phyloP scores from a whole-genome alignment of 106 monocot genomes.

The Dendrobium catenatum region DNA sequence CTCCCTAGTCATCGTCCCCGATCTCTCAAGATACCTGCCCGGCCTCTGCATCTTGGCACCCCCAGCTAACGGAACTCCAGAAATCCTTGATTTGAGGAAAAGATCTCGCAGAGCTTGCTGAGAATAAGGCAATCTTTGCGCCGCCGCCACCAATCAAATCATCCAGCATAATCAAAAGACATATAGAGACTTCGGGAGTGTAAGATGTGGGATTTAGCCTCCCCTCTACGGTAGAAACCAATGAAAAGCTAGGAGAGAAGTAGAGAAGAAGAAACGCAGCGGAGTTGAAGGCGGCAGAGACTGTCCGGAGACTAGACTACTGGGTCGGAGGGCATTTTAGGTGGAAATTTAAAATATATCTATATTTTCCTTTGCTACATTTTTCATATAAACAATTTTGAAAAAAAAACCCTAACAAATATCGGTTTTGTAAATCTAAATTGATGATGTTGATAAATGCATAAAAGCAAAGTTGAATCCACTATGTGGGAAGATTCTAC shows the following conservation, averaged over 20 bases:
- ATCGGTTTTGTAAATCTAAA: no score
- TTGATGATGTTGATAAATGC: no score
- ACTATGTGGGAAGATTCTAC: no score
- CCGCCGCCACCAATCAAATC: neutral
- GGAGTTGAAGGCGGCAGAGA: conserved; percentile 3
- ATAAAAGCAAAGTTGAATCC: no score
- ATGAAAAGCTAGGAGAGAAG: neutral
- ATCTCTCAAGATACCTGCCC: conserved; percentile 2
- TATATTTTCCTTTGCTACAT: no score
- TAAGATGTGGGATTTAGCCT: neutral
- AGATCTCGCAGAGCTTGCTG: neutral
- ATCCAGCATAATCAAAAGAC: neutral
- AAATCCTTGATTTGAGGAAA: neutral
- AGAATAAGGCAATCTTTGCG: neutral
- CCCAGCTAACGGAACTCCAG: neutral
- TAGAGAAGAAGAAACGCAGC: neutral
- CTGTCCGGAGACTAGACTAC: neutral
- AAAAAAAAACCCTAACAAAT: no score
- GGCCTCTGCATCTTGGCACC: conserved; percentile 11
- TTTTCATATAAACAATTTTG: no score
- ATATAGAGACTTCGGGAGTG: neutral
- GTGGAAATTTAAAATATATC: no score
- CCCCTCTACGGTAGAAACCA: neutral
- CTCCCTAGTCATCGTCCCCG: conserved; percentile 16
- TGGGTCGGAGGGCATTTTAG: no score